Percentiles rank a stretch among this genome's conserved stretches.
Conservation (phyloP, 371 early-diverging fungal species). For the Mortierella sp. region DNA sequence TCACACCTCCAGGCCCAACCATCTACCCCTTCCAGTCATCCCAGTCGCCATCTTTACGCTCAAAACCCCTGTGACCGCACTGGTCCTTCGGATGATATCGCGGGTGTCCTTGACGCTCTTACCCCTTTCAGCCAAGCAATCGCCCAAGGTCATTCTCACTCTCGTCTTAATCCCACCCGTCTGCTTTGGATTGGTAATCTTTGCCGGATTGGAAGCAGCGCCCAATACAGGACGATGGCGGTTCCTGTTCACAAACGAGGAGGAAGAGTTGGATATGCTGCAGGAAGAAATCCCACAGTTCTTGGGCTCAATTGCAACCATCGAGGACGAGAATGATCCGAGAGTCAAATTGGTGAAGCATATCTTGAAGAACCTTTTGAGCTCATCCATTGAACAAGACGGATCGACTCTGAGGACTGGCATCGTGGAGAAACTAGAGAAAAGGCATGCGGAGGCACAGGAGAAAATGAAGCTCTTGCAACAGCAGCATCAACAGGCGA, state of each 20-base stretch:
- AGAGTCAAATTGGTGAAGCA: conserved; percentile 38
- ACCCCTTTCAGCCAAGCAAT: conserved; percentile 43
- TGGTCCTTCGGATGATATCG: conserved; percentile 44
- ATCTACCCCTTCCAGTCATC: conserved; percentile 27
- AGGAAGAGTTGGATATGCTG: conserved; percentile 64
- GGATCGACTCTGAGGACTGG: conserved; percentile 51
- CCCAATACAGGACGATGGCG: conserved; percentile 73
- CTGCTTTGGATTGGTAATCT: conserved; percentile 51
- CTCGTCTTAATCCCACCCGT: conserved; percentile 48
- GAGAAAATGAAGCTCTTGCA: conserved; percentile 25
- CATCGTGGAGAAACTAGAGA: conserved; percentile 38
- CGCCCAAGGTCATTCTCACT: conserved; percentile 45
- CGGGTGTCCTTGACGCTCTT: conserved; percentile 49
- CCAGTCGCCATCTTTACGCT: conserved; percentile 46
- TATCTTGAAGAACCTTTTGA: conserved; percentile 46
- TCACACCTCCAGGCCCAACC: conserved; percentile 39
- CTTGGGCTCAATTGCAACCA: conserved; percentile 27
- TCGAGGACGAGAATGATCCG: conserved; percentile 38
- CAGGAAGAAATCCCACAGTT: conserved; percentile 40
- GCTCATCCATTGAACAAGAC: conserved; percentile 44
- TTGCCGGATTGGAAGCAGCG: conserved; percentile 61
- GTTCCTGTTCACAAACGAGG: conserved; percentile 68
- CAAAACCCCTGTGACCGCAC: conserved; percentile 51
- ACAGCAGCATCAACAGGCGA: not conserved
- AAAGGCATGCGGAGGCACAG: conserved; percentile 39